Evolutionary conservation across 805 yeast species (phyloP).

Genomic region (Metschnikowia noctiluminum): DNA sequence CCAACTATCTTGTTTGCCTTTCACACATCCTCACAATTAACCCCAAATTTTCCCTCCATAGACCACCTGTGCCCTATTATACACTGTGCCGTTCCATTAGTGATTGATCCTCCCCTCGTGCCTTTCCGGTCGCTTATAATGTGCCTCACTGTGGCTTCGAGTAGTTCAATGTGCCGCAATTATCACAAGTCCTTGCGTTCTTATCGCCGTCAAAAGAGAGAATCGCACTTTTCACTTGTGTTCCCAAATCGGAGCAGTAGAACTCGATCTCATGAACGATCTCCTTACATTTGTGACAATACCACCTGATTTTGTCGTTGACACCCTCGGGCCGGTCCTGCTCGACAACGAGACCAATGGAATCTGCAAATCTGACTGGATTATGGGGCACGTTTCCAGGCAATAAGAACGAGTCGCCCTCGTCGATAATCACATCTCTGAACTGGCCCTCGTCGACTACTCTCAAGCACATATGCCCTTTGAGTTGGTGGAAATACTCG

Average conservation of each 20-base stretch:
- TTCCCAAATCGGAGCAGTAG: constrained; percentile 77
- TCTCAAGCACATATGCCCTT: constrained; percentile 79
- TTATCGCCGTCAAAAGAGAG: constrained; percentile 60
- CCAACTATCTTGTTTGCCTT: too few species aligned
- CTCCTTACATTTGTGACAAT: constrained; percentile 66
- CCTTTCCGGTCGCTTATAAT: too few species aligned
- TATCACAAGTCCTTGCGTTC: constrained; percentile 64
- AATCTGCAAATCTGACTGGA: constrained; percentile 81
- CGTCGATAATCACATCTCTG: constrained; percentile 68
- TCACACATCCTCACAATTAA: too few species aligned
- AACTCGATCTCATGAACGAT: constrained; percentile 68
- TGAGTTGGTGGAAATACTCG: constrained; percentile 85
- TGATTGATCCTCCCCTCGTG: too few species aligned
- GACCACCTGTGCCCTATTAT: neutral
- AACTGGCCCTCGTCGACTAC: constrained; percentile 74
- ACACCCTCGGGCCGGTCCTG: constrained; percentile 79
- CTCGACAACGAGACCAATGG: constrained; percentile 88
- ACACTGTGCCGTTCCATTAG: neutral
- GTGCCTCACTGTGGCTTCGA: constrained; percentile 50
- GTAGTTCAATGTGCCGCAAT: constrained; percentile 71
- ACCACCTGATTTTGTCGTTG: constrained; percentile 82
- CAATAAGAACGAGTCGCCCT: constrained; percentile 84
- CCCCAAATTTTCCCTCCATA: too few species aligned
- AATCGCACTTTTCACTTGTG: constrained; percentile 85
- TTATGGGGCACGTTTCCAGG: constrained; percentile 87